Evolutionary conservation across 1,139 yeast species (phyloP).

Genomic region (Scheffersomyces lignicola): DNA sequence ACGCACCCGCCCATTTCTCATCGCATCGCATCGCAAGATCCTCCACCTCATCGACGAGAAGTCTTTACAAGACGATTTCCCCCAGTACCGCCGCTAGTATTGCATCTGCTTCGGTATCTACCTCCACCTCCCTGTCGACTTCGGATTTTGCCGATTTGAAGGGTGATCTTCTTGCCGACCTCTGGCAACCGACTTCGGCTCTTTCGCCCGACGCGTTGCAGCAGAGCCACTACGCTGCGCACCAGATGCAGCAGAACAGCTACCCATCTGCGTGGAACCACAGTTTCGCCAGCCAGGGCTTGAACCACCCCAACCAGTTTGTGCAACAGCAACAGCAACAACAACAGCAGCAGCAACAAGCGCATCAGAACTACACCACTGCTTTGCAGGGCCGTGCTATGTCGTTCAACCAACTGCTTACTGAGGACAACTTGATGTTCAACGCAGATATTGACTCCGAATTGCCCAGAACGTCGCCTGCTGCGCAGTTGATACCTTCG

Average conservation of each 20-base stretch:
- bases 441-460: constrained; percentile 5
- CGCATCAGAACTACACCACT: not conserved
- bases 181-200: constrained; percentile 28
- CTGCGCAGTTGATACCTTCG: constrained; percentile 9
- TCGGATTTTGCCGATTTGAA: constrained; percentile 23
- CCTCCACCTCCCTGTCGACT: constrained; percentile 22
- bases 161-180: constrained; percentile 34
- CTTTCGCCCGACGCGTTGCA: no score
- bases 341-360: constrained; percentile 5
- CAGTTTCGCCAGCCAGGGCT: no score
- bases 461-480: constrained; percentile 7
- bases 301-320: not conserved
- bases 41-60: constrained; percentile 3
- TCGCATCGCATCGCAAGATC: no score
- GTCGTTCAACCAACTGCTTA: no score
- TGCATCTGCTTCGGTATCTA: constrained; percentile 19
- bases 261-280: no score
- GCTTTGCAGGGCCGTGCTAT: no score
- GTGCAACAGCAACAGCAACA: not conserved
- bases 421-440: constrained; percentile 21
- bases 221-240: no score
- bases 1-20: no score
- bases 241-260: no score
- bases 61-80: constrained; percentile 3
- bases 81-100: no score